A percentile compares a stretch with the other conserved stretches of the same genome.
phyloP scores from a whole-genome alignment of 805 yeast genomes.

The Lipomyces yamanashiensis region DNA sequence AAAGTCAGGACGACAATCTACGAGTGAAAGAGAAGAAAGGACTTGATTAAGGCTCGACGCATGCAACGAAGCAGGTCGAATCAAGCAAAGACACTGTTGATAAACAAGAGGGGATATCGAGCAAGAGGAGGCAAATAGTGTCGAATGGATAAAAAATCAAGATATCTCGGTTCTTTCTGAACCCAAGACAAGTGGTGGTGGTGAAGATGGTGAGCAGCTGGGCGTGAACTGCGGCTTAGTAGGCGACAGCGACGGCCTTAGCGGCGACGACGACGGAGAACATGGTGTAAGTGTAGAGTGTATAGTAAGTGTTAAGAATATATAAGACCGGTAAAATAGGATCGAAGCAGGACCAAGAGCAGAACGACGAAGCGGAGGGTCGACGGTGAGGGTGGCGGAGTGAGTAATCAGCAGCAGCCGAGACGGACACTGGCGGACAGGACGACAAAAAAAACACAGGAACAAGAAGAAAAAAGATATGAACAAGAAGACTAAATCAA shows the following conservation, averaged over 20 bases:
- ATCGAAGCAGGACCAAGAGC: background rate
- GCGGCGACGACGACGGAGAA: slow-evolving; percentile 14
- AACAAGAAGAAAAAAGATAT: background rate
- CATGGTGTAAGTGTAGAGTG: slow-evolving; percentile 3
- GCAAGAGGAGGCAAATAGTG: background rate
- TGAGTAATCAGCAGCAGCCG: background rate
- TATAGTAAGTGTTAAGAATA: background rate
- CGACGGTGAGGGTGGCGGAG: slow-evolving; percentile 4
- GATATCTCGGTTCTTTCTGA: slow-evolving; percentile 5
- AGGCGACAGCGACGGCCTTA: slow-evolving; percentile 18
- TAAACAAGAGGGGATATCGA: background rate
- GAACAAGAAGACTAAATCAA: background rate
- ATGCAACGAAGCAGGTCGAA: slow-evolving; percentile 10
- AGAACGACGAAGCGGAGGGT: background rate
- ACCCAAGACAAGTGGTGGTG: slow-evolving; percentile 1
- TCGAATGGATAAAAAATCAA: background rate
- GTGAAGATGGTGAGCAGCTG: background rate
- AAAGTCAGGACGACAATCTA: slow-evolving; percentile 14
- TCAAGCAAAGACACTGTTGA: background rate
- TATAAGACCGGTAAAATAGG: background rate
- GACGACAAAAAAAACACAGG: background rate
- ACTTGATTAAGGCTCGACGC: slow-evolving; percentile 6
- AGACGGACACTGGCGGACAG: background rate
- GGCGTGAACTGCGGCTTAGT: slow-evolving; percentile 9
- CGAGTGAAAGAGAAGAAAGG: slow-evolving; percentile 7